Conservation (phyloP, 176 grass and related monocot species). For the Oropetium thomaeum region DNA sequence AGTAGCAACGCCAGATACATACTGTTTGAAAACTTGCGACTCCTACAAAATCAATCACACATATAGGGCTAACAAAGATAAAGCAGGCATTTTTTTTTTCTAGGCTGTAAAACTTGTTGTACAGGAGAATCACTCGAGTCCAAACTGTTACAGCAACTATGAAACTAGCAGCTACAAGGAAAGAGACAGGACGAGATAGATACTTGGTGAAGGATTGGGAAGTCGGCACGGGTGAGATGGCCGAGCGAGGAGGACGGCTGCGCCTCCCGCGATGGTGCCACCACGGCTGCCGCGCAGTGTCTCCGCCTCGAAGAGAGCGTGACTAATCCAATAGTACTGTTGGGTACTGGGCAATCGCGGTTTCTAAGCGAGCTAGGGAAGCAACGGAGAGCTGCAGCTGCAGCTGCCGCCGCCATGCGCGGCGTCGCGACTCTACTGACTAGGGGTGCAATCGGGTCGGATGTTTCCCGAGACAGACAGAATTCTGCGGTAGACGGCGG, state of each 20-base stretch:
- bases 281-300: conserved; percentile 27
- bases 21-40: no score
- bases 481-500: neutral
- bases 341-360: neutral
- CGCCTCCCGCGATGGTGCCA: conserved; percentile 38
- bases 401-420: conserved; percentile 44
- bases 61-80: no score
- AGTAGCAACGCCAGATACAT: no score
- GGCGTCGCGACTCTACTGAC: neutral
- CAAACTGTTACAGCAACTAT: no score
- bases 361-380: conserved; percentile 10
- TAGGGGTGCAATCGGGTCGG: neutral
- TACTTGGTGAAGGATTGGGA: conserved; percentile 91
- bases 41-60: no score
- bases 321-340: neutral
- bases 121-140: neutral
- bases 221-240: conserved; percentile 58
- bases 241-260: conserved; percentile 72
- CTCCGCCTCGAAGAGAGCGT: conserved; percentile 8
- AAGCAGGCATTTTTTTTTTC: no score
- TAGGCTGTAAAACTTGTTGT: neutral
- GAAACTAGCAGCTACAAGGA: neutral
- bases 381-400: conserved; percentile 34
- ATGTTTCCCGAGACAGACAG: neutral
- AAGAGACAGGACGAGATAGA: neutral